Evolutionary conservation across 2,329 filamentous ascomycete genomes (phyloP).

Genomic region (Diaporthe batatas): DNA sequence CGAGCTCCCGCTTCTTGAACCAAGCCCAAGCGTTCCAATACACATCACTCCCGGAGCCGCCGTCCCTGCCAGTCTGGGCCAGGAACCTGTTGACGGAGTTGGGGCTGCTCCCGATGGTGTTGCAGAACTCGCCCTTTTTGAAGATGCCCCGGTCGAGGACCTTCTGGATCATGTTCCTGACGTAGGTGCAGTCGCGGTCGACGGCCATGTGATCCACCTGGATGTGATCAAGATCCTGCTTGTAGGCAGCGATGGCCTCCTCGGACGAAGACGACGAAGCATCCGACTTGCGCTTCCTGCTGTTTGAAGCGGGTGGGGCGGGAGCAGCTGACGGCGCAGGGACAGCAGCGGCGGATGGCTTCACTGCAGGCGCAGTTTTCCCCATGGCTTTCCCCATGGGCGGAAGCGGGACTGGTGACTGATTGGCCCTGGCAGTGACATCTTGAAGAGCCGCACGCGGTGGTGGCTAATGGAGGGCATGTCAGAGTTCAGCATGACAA

Average conservation of each 20-base stretch:
- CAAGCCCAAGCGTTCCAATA: conserved; percentile 55
- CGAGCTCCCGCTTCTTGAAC: conserved; percentile 65
- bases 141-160: conserved; percentile 62
- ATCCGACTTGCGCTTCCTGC: conserved; percentile 48
- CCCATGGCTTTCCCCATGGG: conserved; percentile 28
- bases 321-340: not conserved
- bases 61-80: conserved; percentile 57
- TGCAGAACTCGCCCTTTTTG: conserved; percentile 64
- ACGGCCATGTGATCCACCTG: conserved; percentile 30
- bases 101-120: conserved; percentile 59
- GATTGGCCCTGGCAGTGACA: conserved; percentile 50
- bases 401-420: conserved; percentile 42
- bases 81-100: conserved; percentile 60
- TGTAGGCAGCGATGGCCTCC: conserved; percentile 48
- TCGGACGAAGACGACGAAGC: conserved; percentile 45
- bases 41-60: conserved; percentile 52
- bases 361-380: not conserved
- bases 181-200: conserved; percentile 30
- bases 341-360: no score
- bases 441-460: conserved; percentile 45
- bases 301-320: conserved; percentile 13
- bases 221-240: conserved; percentile 46
- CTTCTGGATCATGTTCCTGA: conserved; percentile 46
- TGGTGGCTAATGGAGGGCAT: not conserved
- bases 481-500: conserved; percentile 5